Conservation (phyloP, 768 basidiomycete species). For the Favolaschia claudopus region DNA sequence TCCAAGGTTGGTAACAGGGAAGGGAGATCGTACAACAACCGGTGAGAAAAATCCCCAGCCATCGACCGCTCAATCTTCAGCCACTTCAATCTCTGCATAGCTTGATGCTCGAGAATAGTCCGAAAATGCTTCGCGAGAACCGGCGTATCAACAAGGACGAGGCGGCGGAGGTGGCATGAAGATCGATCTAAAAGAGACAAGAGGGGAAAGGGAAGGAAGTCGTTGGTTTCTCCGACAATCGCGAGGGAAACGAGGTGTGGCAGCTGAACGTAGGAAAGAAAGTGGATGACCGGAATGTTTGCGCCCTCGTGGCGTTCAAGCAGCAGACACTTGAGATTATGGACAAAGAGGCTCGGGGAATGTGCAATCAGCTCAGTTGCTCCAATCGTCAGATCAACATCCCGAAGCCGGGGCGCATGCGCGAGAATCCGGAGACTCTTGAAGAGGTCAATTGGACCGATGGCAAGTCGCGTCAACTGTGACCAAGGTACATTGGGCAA, state of each 20-base stretch:
- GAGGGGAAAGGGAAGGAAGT: not conserved
- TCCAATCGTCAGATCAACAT: not conserved
- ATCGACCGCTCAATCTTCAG: constrained; percentile 3
- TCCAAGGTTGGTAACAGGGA: not conserved
- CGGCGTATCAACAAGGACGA: not conserved
- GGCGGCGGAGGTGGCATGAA: not conserved
- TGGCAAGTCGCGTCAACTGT: not conserved
- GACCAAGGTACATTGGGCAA: not conserved
- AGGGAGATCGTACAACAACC: not conserved
- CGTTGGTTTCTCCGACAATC: not conserved
- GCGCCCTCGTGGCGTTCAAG: not conserved
- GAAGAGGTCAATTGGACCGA: not conserved
- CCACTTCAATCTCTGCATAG: not conserved
- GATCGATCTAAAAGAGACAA: not conserved
- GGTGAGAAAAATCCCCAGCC: too few relatives aligned
- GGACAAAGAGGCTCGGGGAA: not conserved
- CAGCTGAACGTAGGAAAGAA: not conserved
- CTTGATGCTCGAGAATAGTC: not conserved
- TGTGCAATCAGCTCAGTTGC: not conserved
- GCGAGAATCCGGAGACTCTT: not conserved
- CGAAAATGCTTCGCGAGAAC: not conserved
- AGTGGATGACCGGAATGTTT: not conserved
- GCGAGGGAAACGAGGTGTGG: not conserved
- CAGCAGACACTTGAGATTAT: not conserved
- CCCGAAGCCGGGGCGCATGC: not conserved